Conservation (phyloP, 805 yeast species). For the Sugiyamaella qingdaonensis region DNA sequence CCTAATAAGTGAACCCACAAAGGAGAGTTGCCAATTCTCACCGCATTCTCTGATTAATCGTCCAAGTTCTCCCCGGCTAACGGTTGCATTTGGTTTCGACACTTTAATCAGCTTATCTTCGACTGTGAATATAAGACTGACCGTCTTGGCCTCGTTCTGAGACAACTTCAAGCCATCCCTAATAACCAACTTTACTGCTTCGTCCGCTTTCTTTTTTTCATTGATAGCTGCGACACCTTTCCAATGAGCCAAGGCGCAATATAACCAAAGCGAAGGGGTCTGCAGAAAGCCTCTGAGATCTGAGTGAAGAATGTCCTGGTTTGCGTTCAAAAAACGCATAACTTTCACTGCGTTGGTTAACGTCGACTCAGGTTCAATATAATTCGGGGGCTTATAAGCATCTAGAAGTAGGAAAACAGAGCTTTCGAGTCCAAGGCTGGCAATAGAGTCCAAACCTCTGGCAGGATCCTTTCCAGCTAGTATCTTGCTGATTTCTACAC, state of each 20-base stretch:
- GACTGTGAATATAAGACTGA: constrained; percentile 42
- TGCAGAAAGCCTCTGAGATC: neutral
- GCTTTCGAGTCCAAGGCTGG: constrained; percentile 50
- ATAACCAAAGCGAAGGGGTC: constrained; percentile 41
- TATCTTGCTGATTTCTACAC: constrained; percentile 76
- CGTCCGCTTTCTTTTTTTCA: constrained; percentile 35
- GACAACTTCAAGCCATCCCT: constrained; percentile 70
- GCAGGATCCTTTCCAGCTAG: constrained; percentile 59
- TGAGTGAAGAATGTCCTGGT: neutral
- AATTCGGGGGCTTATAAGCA: constrained; percentile 18
- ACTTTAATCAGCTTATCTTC: constrained; percentile 26
- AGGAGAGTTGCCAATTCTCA: constrained; percentile 45
- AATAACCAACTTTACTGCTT: constrained; percentile 49
- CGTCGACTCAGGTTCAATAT: constrained; percentile 6
- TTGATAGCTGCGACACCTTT: constrained; percentile 35
- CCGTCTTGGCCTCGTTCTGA: constrained; percentile 48
- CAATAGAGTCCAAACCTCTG: constrained; percentile 59
- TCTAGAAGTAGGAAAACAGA: constrained; percentile 49
- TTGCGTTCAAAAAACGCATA: neutral
- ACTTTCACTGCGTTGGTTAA: constrained; percentile 7
- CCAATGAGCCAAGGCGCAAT: constrained; percentile 51
- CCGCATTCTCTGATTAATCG: constrained; percentile 51
- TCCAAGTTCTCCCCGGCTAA: constrained; percentile 52
- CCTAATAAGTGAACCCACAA: constrained; percentile 34
- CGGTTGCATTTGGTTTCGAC: constrained; percentile 20